phyloP scores from a whole-genome alignment of 768 basidiomycete species.

The Thelephora aurantiotincta region DNA sequence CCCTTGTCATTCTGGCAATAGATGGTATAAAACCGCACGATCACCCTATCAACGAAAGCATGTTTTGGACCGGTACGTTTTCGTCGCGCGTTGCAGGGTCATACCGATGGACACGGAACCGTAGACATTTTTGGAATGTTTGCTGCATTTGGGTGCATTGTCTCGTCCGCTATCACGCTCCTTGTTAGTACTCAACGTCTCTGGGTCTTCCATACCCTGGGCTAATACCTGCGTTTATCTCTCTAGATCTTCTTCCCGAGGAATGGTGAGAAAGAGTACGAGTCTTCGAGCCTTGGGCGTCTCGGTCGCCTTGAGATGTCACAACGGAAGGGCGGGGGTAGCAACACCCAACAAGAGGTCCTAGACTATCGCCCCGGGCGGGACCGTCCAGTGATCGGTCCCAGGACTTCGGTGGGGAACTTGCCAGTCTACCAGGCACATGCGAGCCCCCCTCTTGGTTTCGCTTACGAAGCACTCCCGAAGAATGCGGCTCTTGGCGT shows the following conservation, averaged over 20 bases:
- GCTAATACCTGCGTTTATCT: background rate
- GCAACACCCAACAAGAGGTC: no score
- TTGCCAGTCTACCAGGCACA: no score
- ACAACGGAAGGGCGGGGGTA: no score
- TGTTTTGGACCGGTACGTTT: slow-evolving; percentile 34
- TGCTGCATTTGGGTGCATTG: slow-evolving; percentile 40
- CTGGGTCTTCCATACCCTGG: slow-evolving; percentile 7
- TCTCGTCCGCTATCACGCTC: slow-evolving; percentile 65
- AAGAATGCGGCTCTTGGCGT: no score
- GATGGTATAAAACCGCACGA: slow-evolving; percentile 53
- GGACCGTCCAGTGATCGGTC: no score
- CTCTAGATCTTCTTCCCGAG: slow-evolving; percentile 68
- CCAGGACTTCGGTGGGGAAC: no score
- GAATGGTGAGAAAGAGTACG: no score
- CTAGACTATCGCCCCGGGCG: no score
- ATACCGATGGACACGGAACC: background rate
- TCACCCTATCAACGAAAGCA: slow-evolving; percentile 44
- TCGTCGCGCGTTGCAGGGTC: background rate
- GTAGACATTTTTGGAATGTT: slow-evolving; percentile 43
- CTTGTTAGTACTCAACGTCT: slow-evolving; percentile 28
- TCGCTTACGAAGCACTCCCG: no score
- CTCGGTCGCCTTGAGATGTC: no score
- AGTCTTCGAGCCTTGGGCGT: no score
- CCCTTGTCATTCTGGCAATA: slow-evolving; percentile 48
- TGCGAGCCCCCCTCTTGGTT: no score